Percentiles rank a stretch among this genome's conserved stretches.
phyloP scores from a whole-genome alignment of 257 asterid genomes.

The Anisodus tanguticus region DNA sequence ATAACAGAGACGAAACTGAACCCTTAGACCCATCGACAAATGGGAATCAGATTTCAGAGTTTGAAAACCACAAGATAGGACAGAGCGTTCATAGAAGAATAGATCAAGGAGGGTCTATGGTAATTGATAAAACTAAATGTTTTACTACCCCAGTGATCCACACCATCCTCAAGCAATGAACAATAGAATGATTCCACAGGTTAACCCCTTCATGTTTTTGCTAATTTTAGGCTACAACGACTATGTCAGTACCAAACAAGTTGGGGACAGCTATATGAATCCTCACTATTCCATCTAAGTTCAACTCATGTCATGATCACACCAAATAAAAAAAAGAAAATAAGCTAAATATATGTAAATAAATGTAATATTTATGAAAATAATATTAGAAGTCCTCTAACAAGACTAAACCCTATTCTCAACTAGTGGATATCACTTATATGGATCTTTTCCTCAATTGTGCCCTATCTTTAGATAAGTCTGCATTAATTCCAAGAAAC shows the following conservation, averaged over 20 bases:
- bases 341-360: neutral
- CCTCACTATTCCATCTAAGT: constrained; percentile 1
- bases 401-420: constrained; percentile 2
- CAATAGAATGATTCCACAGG: constrained; percentile 8
- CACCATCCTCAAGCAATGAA: constrained; percentile 12
- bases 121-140: neutral
- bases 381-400: neutral
- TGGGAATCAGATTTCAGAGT: neutral
- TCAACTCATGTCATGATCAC: constrained; percentile 6
- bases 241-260: neutral
- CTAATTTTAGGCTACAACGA: neutral
- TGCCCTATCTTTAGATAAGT: neutral
- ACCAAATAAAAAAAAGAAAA: neutral
- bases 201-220: neutral
- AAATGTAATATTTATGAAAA: neutral
- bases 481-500: neutral
- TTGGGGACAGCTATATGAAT: neutral
- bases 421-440: constrained; percentile 1
- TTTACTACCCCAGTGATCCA: constrained; percentile 5
- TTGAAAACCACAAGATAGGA: constrained; percentile 16
- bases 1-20: constrained; percentile 14
- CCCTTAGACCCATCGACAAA: constrained; percentile 10
- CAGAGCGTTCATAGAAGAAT: neutral
- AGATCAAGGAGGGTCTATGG: neutral
- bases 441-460: constrained; percentile 5